These are phyloP conservation scores for Beauveria sp. DNA, from an alignment of 2,329 filamentous ascomycete genomes.

Conservation along the genomic window DNA sequence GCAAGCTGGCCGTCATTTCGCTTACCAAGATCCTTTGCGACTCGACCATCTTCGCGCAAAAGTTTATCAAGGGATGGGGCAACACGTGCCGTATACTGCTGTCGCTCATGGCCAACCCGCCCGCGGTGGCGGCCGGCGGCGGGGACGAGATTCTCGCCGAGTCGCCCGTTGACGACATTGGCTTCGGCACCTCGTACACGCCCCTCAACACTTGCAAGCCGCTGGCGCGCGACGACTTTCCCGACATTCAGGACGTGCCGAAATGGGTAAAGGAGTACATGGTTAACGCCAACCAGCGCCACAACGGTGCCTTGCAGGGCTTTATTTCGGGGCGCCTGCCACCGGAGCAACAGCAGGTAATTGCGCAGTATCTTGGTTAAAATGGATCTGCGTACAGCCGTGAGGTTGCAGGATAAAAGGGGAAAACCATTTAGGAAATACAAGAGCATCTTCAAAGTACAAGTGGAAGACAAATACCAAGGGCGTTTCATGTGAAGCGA, in stretches of 20 bases:
- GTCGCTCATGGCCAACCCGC: slow-evolving; percentile 82
- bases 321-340: slow-evolving; percentile 67
- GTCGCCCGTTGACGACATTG: slow-evolving; percentile 87
- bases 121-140: slow-evolving; percentile 53
- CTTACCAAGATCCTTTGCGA: slow-evolving; percentile 88
- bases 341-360: slow-evolving; percentile 48
- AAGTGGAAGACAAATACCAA: slow-evolving; percentile 1
- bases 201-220: slow-evolving; percentile 85
- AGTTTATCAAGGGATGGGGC: slow-evolving; percentile 83
- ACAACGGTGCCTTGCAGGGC: slow-evolving; percentile 60
- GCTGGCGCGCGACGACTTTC: slow-evolving; percentile 69
- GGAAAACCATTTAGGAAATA: slow-evolving; percentile 1
- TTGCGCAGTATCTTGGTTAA: slow-evolving; percentile 44
- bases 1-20: slow-evolving; percentile 88
- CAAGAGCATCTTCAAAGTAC: background rate
- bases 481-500: slow-evolving; percentile 8
- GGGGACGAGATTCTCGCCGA: slow-evolving; percentile 76
- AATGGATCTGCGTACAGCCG: background rate
- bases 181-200: slow-evolving; percentile 92
- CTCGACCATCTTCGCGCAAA: slow-evolving; percentile 72
- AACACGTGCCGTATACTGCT: slow-evolving; percentile 86
- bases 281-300: slow-evolving; percentile 66
- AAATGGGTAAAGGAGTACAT: slow-evolving; percentile 80
- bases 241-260: slow-evolving; percentile 71
- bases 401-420: slow-evolving; percentile 23